Evolutionary conservation across 768 basidiomycete genomes (phyloP), one percentile per base, ranked within the genome.

Genomic region (Hydnomerulius pinastri): DNA sequence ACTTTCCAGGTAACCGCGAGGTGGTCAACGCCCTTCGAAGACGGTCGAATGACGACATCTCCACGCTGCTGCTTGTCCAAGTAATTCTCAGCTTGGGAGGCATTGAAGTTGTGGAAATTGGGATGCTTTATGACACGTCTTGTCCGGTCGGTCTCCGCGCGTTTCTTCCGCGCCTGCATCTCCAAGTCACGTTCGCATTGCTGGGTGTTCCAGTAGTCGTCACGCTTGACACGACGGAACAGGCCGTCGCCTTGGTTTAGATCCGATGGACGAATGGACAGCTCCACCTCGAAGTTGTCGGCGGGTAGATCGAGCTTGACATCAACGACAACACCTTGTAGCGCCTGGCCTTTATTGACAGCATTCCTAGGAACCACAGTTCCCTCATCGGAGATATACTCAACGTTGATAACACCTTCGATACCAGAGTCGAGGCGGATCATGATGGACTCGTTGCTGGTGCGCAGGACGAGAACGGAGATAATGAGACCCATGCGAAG

Each of bases 1-100:
- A 99, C 94, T 72, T 98, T 99, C 97, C 97, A 99, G 0, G 97
- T 99, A 9, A 99, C 89, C 37, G 96, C 96, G 30, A 99, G 77
- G 71, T 98, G 97, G 60, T 97, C 82, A 30, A 78, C 73, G 12
- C 96, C 96, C 69, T 95, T 94, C 4, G 96, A 98, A 15, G 94
- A 96, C 0, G 97, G 97, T 38, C 97, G 78, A 56, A 99, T 93
- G 35, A 98, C 90, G 33, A 96, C 95, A 67, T 98, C 97, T 9
- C 97, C 97, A 17, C 92, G 83, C 59, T 94, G 92, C 65, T 92
- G 90, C 58, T 86, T 86, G 57, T 92, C 89, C 53, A 99, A 75
- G 64, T 87, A 90, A 29, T 84, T 78, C 70, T 98, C 97, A 2
- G 97, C 95, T 58, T 97, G 88, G 12, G 79, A 73, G 6, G 90